Evolutionary conservation across 148 eudicot genomes (phyloP).

Genomic region (Cornus controversa): DNA sequence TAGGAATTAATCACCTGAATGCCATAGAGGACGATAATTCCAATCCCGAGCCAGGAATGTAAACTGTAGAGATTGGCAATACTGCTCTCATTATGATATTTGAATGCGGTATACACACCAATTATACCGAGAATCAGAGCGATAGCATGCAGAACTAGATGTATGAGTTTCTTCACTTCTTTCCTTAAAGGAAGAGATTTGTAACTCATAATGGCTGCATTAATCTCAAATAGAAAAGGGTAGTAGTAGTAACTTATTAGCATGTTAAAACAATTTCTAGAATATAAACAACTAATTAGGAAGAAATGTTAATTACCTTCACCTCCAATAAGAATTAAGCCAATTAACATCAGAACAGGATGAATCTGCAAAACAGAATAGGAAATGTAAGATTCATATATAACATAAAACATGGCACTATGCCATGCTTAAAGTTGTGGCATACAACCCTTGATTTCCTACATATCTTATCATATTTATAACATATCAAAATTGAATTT

Average conservation of each 20-base stretch:
- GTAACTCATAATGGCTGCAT: slow-evolving; percentile 88
- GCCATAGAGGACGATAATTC: slow-evolving; percentile 67
- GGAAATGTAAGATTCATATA: neutral
- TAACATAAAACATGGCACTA: neutral
- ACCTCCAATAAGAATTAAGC: slow-evolving; percentile 79
- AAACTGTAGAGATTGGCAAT: slow-evolving; percentile 83
- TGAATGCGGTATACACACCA: slow-evolving; percentile 79
- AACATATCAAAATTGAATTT: no score
- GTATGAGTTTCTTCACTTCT: slow-evolving; percentile 72
- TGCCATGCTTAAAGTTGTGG: neutral
- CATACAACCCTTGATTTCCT: no score
- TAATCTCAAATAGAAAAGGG: neutral
- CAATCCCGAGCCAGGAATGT: slow-evolving; percentile 92
- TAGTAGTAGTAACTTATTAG: neutral
- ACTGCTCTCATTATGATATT: slow-evolving; percentile 73
- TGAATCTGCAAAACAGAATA: slow-evolving; percentile 52
- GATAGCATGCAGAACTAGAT: slow-evolving; percentile 73
- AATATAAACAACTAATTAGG: neutral
- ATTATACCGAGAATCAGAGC: slow-evolving; percentile 78
- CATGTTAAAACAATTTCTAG: neutral
- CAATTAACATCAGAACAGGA: slow-evolving; percentile 86
- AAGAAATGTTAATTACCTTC: slow-evolving; percentile 53
- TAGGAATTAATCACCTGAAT: slow-evolving; percentile 60
- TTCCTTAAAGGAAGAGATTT: slow-evolving; percentile 69
- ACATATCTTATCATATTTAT: no score